A percentile compares a stretch with the other conserved stretches of the same genome.
These are phyloP conservation scores for Hamamelis virginiana DNA, from an alignment of 164 flowering plant species.

Conservation along the genomic window DNA sequence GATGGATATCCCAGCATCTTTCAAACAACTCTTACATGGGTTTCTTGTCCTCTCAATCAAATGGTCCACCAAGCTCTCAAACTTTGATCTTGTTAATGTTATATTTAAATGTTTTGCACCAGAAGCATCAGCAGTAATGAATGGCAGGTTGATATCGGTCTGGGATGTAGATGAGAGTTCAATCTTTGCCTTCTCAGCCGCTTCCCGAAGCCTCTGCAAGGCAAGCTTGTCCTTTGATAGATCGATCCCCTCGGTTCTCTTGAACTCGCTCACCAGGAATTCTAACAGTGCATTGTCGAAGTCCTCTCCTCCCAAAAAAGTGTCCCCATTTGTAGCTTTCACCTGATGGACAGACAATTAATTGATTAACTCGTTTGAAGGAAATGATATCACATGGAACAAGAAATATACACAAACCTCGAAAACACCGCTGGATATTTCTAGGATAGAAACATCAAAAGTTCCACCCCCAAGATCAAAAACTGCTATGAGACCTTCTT, in stretches of 20 bases:
- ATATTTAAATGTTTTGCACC: conserved; percentile 76
- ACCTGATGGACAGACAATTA: conserved; percentile 35
- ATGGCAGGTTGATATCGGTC: conserved; percentile 70
- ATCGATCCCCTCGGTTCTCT: conserved; percentile 57
- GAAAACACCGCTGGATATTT: conserved; percentile 71
- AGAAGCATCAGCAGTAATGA: conserved; percentile 69
- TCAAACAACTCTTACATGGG: conserved; percentile 67
- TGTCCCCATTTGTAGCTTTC: conserved; percentile 80
- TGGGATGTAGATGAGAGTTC: conserved; percentile 71
- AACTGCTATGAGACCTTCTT: conserved; percentile 70
- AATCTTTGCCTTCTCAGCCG: conserved; percentile 76
- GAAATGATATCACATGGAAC: background rate
- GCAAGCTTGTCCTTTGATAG: conserved; percentile 65
- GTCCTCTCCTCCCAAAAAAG: conserved; percentile 79
- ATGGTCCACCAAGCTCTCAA: conserved; percentile 52
- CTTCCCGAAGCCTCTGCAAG: conserved; percentile 70
- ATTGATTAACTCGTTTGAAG: background rate
- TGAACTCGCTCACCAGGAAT: conserved; percentile 57
- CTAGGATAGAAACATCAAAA: conserved; percentile 72
- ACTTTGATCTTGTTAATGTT: conserved; percentile 64
- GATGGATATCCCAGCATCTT: conserved; percentile 57
- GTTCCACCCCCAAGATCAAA: conserved; percentile 84
- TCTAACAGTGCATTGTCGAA: conserved; percentile 67
- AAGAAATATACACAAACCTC: conserved; percentile 38
- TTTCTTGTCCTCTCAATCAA: conserved; percentile 56